phyloP scores from a whole-genome alignment of 2,329 filamentous ascomycete genomes.

The Claviceps sp. region DNA sequence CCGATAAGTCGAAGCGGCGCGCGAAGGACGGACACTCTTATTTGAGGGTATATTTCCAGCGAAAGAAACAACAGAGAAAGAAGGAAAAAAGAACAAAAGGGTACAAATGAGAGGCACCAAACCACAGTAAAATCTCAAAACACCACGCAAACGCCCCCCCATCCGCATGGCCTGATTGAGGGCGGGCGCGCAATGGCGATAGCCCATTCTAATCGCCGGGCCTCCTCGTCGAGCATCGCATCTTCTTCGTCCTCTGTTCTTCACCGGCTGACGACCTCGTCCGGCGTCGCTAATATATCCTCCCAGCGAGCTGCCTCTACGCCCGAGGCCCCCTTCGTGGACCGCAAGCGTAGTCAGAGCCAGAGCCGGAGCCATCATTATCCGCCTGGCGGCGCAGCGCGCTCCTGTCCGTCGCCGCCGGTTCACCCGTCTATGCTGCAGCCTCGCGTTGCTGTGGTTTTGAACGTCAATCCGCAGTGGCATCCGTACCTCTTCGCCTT shows the following conservation, averaged over 20 bases:
- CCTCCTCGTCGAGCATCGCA: constrained; percentile 8
- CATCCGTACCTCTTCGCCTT: constrained; percentile 60
- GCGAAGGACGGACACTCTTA: too few species aligned
- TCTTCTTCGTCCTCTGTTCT: constrained; percentile 6
- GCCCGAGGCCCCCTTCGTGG: too few species aligned
- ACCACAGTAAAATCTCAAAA: background rate
- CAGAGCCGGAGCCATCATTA: background rate
- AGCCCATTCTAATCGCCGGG: constrained; percentile 11
- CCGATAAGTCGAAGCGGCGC: too few species aligned
- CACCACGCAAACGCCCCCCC: background rate
- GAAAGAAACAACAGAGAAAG: background rate
- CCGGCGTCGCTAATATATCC: background rate
- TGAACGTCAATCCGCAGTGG: constrained; percentile 61
- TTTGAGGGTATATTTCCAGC: too few species aligned
- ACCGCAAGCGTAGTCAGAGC: constrained; percentile 1
- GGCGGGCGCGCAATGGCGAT: constrained; percentile 10
- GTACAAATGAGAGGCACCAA: background rate
- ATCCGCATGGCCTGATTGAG: constrained; percentile 10
- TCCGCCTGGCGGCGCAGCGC: background rate
- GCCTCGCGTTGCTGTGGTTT: constrained; percentile 63
- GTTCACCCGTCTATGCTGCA: constrained; percentile 42
- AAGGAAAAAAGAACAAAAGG: background rate
- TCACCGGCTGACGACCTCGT: constrained; percentile 1
- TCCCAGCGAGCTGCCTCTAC: background rate
- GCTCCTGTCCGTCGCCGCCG: constrained; percentile 1